These are phyloP conservation scores for Uncinocarpus reesii DNA, from an alignment of 2,329 filamentous ascomycete genomes.

Conservation along the genomic window DNA sequence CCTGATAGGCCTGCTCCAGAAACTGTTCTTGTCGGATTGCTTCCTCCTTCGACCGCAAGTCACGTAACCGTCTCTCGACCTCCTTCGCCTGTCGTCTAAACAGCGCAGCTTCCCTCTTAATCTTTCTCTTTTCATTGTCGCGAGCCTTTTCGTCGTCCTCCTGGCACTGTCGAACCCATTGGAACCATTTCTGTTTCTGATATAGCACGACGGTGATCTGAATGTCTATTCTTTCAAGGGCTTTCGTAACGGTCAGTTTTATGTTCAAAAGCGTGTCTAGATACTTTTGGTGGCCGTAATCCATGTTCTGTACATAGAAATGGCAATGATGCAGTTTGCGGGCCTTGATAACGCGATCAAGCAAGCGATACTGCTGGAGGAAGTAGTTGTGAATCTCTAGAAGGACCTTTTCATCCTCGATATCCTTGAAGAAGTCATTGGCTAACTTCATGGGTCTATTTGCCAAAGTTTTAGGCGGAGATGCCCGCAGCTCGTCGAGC, in stretches of 20 bases:
- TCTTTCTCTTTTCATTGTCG: slow-evolving; percentile 42
- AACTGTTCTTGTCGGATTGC: slow-evolving; percentile 37
- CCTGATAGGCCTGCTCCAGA: slow-evolving; percentile 35
- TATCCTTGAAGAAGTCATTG: slow-evolving; percentile 32
- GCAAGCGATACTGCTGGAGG: slow-evolving; percentile 29
- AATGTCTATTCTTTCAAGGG: slow-evolving; percentile 37
- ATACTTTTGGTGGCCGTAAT: slow-evolving; percentile 38
- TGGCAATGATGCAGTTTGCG: slow-evolving; percentile 36
- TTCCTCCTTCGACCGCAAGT: slow-evolving; percentile 35
- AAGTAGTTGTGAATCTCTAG: slow-evolving; percentile 30
- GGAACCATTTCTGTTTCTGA: slow-evolving; percentile 39
- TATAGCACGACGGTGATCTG: slow-evolving; percentile 38
- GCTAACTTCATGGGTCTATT: slow-evolving; percentile 29
- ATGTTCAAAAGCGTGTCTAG: slow-evolving; percentile 31
- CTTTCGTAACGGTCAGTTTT: slow-evolving; percentile 29
- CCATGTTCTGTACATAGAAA: slow-evolving; percentile 36
- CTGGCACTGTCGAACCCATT: slow-evolving; percentile 40
- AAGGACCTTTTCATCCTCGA: slow-evolving; percentile 27
- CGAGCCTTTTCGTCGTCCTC: slow-evolving; percentile 37
- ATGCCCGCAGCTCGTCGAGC: slow-evolving; percentile 32
- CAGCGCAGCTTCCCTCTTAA: slow-evolving; percentile 41
- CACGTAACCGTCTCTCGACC: slow-evolving; percentile 30
- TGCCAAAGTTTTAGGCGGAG: slow-evolving; percentile 25
- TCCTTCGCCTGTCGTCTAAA: slow-evolving; percentile 42
- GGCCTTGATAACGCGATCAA: slow-evolving; percentile 36